Base-by-base conservation (phyloP, 2,329 filamentous ascomycete species). In the Huntiella savannae region DNA sequence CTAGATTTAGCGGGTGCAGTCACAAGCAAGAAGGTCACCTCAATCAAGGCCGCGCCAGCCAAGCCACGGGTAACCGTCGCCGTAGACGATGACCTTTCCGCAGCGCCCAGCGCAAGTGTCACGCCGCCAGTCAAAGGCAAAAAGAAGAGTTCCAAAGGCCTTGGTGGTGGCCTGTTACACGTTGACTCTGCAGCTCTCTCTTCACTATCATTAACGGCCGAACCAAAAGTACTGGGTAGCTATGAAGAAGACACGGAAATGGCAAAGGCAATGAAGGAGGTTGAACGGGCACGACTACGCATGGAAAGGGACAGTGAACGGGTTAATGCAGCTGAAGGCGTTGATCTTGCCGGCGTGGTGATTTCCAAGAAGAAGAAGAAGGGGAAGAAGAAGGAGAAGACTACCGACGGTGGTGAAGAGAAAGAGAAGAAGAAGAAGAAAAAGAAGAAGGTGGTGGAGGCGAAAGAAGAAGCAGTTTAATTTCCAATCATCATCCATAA, bases 221-320 rank as follows among this genome's bases (percentile, higher is more conserved):
- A 28, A 28, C 22, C 22, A 28, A 28, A 28, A 28, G 22, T 28
- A 2, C 22, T 28, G 6, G 22, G 22, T 10, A 28, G 22, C 22
- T 28, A 79, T 57, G 74, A 73, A 12, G 85, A 93, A 56, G 86
- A 95, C 50, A 77, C 75, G 1, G 87, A 95, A 62, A 93, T 95
- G 84, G 77, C 75, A 39, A 77, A 76, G 55, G 91, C 88, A 6
- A 77, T 95, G 68, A 79, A 79, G 59, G 83, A 95, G 59, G 82
- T 98, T 3, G 88, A 96, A 64, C 70, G 78, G 44, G 64, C 92
- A 49, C 70, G 91, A 45, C 66, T 95, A 48, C 84, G 94, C 62
- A 94, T 96, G 86, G 82, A 87, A 62, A 67, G 82, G 48, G 79
- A 77, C 34, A 82, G 79, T 55, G 82, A 87, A 62, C 67, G 80